Evolutionary conservation across 495 filamentous ascomycete genomes (phyloP).

Genomic region (Penicillium macrosclerotiorum): DNA sequence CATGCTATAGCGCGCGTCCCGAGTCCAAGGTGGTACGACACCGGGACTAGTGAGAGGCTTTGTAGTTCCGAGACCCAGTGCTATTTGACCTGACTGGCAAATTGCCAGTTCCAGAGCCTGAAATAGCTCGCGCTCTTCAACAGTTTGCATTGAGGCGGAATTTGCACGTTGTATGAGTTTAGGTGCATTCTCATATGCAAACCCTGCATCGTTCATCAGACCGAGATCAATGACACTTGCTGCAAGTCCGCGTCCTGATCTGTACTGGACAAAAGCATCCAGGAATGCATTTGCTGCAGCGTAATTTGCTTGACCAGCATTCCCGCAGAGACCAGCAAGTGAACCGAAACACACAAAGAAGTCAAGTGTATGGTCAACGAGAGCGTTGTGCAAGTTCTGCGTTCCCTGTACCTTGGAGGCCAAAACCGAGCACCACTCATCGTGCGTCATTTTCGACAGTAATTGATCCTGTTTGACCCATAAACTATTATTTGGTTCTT

Average conservation of each 20-base stretch:
- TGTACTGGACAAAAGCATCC: constrained; percentile 3
- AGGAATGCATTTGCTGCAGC: constrained; percentile 4
- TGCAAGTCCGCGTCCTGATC: neutral
- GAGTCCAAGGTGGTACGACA: neutral
- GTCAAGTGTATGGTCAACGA: neutral
- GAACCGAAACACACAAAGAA: constrained; percentile 9
- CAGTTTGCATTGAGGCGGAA: neutral
- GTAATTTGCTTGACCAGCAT: constrained; percentile 3
- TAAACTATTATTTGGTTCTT: neutral
- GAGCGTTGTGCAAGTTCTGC: constrained; percentile 8
- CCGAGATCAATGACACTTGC: constrained; percentile 4
- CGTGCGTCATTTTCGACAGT: neutral
- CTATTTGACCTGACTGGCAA: neutral
- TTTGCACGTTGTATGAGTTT: neutral
- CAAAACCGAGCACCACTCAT: neutral
- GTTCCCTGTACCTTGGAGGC: constrained; percentile 5
- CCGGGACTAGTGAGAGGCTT: neutral
- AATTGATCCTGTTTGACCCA: neutral
- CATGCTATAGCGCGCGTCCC: neutral
- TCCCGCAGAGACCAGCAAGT: neutral
- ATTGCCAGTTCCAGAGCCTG: neutral
- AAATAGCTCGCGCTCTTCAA: neutral
- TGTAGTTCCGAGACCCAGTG: neutral
- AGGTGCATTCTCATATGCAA: neutral
- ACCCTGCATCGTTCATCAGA: constrained; percentile 1